These are phyloP conservation scores for Neofusicoccum sp. DNA, from an alignment of 2,329 filamentous ascomycete species.

Conservation along the genomic window DNA sequence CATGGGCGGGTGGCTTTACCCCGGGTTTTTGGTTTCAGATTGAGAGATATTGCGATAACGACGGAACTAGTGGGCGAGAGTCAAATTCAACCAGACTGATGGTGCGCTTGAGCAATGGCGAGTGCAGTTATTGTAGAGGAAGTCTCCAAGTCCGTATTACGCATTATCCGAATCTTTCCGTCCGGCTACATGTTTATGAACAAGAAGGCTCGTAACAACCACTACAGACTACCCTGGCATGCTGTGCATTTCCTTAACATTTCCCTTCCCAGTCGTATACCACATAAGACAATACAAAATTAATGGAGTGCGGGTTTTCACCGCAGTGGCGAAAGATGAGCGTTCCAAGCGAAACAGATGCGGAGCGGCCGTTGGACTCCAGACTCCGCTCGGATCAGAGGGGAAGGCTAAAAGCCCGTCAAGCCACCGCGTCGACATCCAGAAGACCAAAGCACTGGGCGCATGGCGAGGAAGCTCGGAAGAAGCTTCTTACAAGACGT, in stretches of 20 bases:
- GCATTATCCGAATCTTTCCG: not conserved
- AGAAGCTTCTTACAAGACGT: conserved; percentile 41
- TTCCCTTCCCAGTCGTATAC: conserved; percentile 11
- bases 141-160: not conserved
- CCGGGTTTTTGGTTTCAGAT: too few species aligned
- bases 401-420: not conserved
- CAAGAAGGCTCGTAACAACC: not conserved
- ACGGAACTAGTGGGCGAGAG: too few species aligned
- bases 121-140: not conserved
- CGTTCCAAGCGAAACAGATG: not conserved
- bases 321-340: not conserved
- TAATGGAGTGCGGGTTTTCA: not conserved
- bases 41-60: too few species aligned
- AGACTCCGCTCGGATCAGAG: not conserved
- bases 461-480: not conserved
- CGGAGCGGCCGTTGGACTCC: not conserved
- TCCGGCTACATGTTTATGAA: not conserved
- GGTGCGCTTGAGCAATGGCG: too few species aligned
- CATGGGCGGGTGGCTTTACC: too few species aligned
- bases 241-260: not conserved
- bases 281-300: conserved; percentile 11
- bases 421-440: conserved; percentile 7
- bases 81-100: too few species aligned
- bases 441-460: not conserved
- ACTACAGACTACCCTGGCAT: not conserved